These are phyloP conservation scores for Cyclotella atomus DNA, from an alignment of 108 stramenopile genomes.

Conservation along the genomic window DNA sequence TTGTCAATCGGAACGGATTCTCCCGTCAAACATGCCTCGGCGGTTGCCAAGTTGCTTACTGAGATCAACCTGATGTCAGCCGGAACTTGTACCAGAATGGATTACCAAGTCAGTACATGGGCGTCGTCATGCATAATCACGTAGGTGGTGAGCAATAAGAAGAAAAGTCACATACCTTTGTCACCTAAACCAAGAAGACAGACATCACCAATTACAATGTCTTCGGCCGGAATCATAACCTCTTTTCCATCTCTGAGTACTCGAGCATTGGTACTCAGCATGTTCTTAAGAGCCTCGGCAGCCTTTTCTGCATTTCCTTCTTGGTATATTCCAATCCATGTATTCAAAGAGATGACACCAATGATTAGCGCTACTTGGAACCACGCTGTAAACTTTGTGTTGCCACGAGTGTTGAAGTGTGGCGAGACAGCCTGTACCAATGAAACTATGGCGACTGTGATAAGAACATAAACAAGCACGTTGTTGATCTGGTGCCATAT, in stretches of 20 bases:
- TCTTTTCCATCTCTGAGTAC: constrained; percentile 75
- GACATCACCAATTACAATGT: constrained; percentile 82
- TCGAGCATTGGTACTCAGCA: constrained; percentile 77
- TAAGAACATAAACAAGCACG: constrained; percentile 77
- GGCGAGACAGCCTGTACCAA: constrained; percentile 55
- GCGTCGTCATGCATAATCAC: no score
- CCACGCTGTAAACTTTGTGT: constrained; percentile 53
- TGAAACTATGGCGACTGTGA: constrained; percentile 73
- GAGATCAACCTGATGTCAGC: constrained; percentile 89
- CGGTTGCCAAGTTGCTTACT: constrained; percentile 70
- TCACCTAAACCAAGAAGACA: constrained; percentile 79
- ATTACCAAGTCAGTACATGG: no score
- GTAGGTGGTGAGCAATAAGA: background rate
- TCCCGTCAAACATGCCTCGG: constrained; percentile 93
- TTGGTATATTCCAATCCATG: constrained; percentile 82
- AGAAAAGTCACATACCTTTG: constrained; percentile 20
- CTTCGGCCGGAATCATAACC: constrained; percentile 62
- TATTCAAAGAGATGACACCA: constrained; percentile 74
- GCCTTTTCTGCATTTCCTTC: constrained; percentile 84
- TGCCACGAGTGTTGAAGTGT: constrained; percentile 10
- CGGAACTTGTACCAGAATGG: no score
- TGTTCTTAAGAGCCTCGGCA: constrained; percentile 80
- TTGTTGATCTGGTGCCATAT: constrained; percentile 81
- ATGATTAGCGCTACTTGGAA: constrained; percentile 74
- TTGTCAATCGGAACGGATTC: constrained; percentile 92